Evolutionary conservation across 2,329 filamentous ascomycete species (phyloP).

Genomic region (Chrysoporthe cubensis): DNA sequence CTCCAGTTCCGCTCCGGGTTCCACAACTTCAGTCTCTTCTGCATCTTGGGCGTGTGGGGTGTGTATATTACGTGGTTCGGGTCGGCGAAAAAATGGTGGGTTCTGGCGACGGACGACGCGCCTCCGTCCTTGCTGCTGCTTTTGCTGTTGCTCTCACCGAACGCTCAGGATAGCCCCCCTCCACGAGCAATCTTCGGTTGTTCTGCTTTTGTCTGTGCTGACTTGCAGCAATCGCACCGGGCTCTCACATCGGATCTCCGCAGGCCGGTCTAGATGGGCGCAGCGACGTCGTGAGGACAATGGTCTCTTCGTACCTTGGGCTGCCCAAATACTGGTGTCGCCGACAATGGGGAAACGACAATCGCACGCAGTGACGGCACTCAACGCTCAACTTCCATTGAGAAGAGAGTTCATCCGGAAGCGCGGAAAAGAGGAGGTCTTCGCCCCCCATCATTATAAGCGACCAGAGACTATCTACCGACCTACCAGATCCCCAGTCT

Average conservation of each 20-base stretch:
- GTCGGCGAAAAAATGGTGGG: background rate
- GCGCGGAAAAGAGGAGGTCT: background rate
- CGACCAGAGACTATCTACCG: background rate
- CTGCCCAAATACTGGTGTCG: background rate
- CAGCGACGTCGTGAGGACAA: background rate
- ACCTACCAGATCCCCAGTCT: background rate
- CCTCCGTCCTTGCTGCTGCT: too few species aligned
- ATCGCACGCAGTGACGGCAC: background rate
- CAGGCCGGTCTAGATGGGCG: background rate
- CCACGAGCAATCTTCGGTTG: background rate
- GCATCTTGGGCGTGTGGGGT: constrained; percentile 13
- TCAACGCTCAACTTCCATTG: too few species aligned
- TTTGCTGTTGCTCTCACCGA: background rate
- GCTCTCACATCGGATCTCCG: constrained; percentile 24
- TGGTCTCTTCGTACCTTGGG: background rate
- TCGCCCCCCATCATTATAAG: background rate
- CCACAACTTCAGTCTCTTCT: constrained; percentile 11
- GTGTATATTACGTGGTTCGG: background rate
- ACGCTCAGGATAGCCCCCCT: background rate
- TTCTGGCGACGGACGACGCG: background rate
- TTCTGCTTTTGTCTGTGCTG: constrained; percentile 22
- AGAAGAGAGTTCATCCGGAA: background rate
- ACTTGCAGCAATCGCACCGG: constrained; percentile 25
- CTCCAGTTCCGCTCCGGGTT: constrained; percentile 38
- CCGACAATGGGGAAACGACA: background rate